Evolutionary conservation across 306 rosid genomes (phyloP), one percentile per base, ranked within the genome.

Genomic region (Vicia villosa): DNA sequence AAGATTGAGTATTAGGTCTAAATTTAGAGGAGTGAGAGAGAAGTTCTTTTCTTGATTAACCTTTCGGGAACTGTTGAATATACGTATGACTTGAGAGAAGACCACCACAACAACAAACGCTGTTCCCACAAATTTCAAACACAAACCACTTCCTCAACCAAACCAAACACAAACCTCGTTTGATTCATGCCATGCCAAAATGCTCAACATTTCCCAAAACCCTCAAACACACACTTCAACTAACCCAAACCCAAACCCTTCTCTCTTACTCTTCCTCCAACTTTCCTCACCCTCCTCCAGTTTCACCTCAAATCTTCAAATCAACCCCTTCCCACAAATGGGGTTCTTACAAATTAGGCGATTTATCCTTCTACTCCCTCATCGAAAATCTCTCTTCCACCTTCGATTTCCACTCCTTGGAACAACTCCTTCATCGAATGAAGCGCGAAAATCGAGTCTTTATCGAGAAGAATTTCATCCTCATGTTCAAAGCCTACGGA

Each of bases 331-430:
- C 79, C 21, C 73, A 66, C 50, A 56, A 74, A 74, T 56, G 68
- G 80, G 98, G 96, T 74, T 81, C 98, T 63, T 93, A 84, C 85
- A 85, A 74, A 36, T 65, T 68, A 63, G 97, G 98, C 6, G 96
- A 94, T 83, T 85, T 87, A 3, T 83, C 97, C 38, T 88, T 90
- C 71, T 87, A 90, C 57, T 84, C 88, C 13, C 88, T 88, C 74
- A 81, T 94, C 73, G 85, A 84, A 50, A 87, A 77, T n/a, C 77
- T 87, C 37, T 86, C 97, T 4, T 57, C 57, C 63, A 73, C 84
- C 22, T 74, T 83, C 3, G 91, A 94, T 68, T 88, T 94, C 8
- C 26, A 8, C 52, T 90, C 93, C 11, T 54, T 94, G 58, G 86
- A 90, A 43, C 74, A 65, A 65, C 82, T 90, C 60, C 83, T 94